phyloP scores from a whole-genome alignment of 2,329 filamentous ascomycete genomes.

The Pseudocercospora musae region DNA sequence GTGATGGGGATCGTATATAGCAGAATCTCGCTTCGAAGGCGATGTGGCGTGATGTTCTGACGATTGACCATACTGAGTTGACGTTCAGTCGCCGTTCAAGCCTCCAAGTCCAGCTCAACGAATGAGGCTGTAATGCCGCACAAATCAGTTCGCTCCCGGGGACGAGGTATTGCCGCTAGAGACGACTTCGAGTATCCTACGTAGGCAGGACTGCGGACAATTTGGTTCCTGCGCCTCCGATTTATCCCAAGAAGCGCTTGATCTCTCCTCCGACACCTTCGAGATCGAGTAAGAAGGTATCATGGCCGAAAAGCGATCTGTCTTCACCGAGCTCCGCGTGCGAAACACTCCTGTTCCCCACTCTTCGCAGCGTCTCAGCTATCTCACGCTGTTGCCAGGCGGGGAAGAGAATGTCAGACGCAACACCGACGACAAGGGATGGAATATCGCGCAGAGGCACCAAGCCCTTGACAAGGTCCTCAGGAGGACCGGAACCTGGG shows the following conservation, averaged over 20 bases:
- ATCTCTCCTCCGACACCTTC: slow-evolving; percentile 87
- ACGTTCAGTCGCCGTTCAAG: neutral
- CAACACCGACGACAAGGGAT: slow-evolving; percentile 86
- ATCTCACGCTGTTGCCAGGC: slow-evolving; percentile 98
- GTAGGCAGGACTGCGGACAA: neutral
- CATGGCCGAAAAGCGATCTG: slow-evolving; percentile 90
- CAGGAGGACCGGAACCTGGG: slow-evolving; percentile 57
- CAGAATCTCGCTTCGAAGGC: neutral
- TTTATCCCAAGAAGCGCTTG: slow-evolving; percentile 69
- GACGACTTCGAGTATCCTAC: neutral
- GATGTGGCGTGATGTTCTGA: neutral
- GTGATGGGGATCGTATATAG: too few relatives aligned
- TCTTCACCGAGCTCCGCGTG: slow-evolving; percentile 93
- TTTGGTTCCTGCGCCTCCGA: neutral
- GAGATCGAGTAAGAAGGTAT: slow-evolving; percentile 90
- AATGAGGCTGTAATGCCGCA: neutral
- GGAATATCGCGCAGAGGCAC: slow-evolving; percentile 69
- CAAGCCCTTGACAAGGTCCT: slow-evolving; percentile 76
- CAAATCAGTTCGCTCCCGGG: neutral
- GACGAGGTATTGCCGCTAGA: neutral
- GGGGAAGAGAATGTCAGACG: slow-evolving; percentile 93
- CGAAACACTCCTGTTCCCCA: slow-evolving; percentile 76
- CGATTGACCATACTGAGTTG: neutral
- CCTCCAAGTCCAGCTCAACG: neutral
- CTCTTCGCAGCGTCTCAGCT: slow-evolving; percentile 72